phyloP scores from a whole-genome alignment of 371 early-diverging fungal species.

The Mucor mucedo region DNA sequence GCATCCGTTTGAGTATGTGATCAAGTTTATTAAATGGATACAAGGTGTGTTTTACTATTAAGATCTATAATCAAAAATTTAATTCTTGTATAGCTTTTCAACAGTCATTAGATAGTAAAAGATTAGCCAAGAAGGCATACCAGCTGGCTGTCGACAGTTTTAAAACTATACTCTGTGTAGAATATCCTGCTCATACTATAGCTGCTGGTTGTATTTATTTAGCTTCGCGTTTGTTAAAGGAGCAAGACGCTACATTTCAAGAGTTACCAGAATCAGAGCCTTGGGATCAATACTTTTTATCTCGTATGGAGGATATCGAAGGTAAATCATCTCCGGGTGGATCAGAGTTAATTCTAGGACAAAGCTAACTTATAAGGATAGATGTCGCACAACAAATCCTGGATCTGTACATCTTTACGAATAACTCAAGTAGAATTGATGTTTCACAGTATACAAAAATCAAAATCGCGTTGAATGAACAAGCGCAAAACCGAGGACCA shows the following conservation, averaged over 20 bases:
- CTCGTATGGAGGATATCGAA: constrained; percentile 61
- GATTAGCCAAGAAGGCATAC: constrained; percentile 58
- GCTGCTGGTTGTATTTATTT: constrained; percentile 69
- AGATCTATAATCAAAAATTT: neutral
- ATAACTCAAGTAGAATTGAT: constrained; percentile 34
- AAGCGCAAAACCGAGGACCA: constrained; percentile 43
- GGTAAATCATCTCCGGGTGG: constrained; percentile 25
- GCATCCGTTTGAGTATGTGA: constrained; percentile 65
- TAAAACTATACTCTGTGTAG: constrained; percentile 60
- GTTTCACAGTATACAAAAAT: constrained; percentile 50
- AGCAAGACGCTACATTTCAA: constrained; percentile 32
- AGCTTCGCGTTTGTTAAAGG: constrained; percentile 51
- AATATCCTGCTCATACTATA: constrained; percentile 68
- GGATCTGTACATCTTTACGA: constrained; percentile 54
- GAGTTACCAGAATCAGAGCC: constrained; percentile 31
- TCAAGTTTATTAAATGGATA: constrained; percentile 66
- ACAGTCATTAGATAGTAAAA: constrained; percentile 43
- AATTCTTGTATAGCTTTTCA: constrained; percentile 20
- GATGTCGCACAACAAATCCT: constrained; percentile 67
- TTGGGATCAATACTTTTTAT: constrained; percentile 54
- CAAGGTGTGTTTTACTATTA: constrained; percentile 39
- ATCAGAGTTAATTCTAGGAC: too few species aligned
- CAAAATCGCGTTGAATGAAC: constrained; percentile 62
- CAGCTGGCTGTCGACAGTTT: constrained; percentile 62
- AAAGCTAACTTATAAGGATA: constrained; percentile 7